Conservation (phyloP, 768 basidiomycete genomes). For the Phallus indusiatus region DNA sequence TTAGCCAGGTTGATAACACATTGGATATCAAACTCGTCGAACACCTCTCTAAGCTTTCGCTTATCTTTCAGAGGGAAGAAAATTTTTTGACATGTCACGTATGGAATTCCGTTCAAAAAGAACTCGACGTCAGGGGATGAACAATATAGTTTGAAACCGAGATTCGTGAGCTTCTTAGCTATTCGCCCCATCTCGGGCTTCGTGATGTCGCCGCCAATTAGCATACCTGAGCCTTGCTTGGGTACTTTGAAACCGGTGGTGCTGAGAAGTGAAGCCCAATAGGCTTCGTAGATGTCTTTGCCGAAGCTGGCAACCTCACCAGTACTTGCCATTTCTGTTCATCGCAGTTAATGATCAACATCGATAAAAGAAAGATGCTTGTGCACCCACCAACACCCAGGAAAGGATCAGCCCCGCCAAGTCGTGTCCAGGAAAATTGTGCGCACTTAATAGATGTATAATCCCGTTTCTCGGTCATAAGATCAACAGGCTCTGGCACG, state of each 20-base stretch:
- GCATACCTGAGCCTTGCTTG: conserved; percentile 70
- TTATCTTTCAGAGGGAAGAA: conserved; percentile 97
- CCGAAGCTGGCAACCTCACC: conserved; percentile 98
- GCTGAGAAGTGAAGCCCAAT: conserved; percentile 90
- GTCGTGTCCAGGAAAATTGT: conserved; percentile 96
- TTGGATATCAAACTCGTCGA: conserved; percentile 90
- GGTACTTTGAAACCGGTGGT: conserved; percentile 96
- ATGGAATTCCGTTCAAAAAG: conserved; percentile 67
- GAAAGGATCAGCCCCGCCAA: conserved; percentile 95
- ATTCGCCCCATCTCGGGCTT: conserved; percentile 82
- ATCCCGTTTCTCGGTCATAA: conserved; percentile 83
- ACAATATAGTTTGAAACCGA: conserved; percentile 95
- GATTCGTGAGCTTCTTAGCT: conserved; percentile 67
- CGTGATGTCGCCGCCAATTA: conserved; percentile 84
- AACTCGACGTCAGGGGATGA: conserved; percentile 72
- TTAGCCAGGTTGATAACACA: conserved; percentile 90
- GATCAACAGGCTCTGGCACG: conserved; percentile 84
- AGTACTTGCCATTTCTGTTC: conserved; percentile 91
- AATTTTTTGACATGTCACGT: conserved; percentile 78
- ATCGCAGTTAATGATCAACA: neutral
- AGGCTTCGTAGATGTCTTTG: conserved; percentile 87
- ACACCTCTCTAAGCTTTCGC: conserved; percentile 86
- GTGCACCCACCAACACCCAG: conserved; percentile 73
- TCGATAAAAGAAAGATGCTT: neutral
- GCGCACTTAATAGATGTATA: conserved; percentile 96